phyloP scores from a whole-genome alignment of 2,329 filamentous ascomycete species.

The Daldinia sp. region DNA sequence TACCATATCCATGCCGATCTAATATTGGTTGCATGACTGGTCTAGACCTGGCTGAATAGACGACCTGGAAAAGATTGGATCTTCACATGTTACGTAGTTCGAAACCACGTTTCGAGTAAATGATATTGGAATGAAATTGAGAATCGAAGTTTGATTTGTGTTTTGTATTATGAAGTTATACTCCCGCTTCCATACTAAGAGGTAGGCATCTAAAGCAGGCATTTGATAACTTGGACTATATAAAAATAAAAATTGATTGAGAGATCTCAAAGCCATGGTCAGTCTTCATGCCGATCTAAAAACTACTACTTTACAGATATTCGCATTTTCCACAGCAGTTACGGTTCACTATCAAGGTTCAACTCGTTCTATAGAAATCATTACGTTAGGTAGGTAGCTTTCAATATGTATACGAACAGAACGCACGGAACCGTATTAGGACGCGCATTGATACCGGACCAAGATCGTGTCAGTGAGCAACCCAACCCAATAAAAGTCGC shows the following conservation, averaged over 20 bases:
- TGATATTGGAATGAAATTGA: background rate
- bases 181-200: background rate
- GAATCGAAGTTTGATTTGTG: background rate
- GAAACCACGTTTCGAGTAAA: background rate
- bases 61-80: background rate
- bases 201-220: background rate
- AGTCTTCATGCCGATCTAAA: background rate
- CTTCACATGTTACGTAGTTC: background rate
- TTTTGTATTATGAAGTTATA: background rate
- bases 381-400: constrained; percentile 38
- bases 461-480: constrained; percentile 33
- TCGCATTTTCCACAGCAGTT: no score
- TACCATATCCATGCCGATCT: background rate
- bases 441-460: constrained; percentile 38
- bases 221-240: background rate
- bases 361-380: constrained; percentile 45
- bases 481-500: constrained; percentile 27
- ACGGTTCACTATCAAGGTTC: background rate
- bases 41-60: background rate
- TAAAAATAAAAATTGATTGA: no score
- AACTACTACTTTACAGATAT: background rate
- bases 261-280: background rate
- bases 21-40: background rate
- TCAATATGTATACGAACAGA: constrained; percentile 40
- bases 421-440: constrained; percentile 35